Evolutionary conservation across 495 filamentous ascomycete species (phyloP), one percentile per base, ranked within the genome.

Genomic region (Talaromyces liani): DNA sequence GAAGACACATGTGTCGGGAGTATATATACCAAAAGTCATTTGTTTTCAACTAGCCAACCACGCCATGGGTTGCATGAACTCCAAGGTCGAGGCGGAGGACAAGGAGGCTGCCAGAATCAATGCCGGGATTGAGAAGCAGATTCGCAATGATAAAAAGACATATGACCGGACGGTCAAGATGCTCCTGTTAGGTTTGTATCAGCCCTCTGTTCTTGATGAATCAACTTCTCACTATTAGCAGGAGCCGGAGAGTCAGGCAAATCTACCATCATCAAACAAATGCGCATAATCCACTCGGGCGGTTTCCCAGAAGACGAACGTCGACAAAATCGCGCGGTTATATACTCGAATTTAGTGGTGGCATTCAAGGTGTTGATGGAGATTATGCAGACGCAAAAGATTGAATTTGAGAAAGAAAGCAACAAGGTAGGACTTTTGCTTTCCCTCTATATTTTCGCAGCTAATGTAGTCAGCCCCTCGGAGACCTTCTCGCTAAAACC

Each of bases 221-320:
- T 10, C 22, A 9, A 34, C 22, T 29, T 25, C 36, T 39, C 29
- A 60, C 29, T 4, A 27, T 3, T 6, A 63, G 12, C 54, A 98
- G 94, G 94, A 72, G 94, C 94, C 69, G 94, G 94, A 69, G 94
- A 98, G 79, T 96, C 92, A 31, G 94, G 94, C 51, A 98, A 98
- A 73, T 98, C 94, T 7, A 98, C 94, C 6, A 93, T 98, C 64
- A 84, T 98, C 60, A 98, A 98, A 80, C 94, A 98, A 82, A 98
- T 98, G 94, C 92, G 93, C 71, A 88, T 98, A 75, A 98, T 98
- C 68, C 93, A 98, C 71, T 88, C 91, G 47, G 85, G 91, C 72
- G 94, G 95, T 22, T 98, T 97, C 74, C 91, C 89, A 51, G 87
- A 93, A 67, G 88, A 86, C 66, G 94, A 98, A 74, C 89, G 93